These are phyloP conservation scores for Ceratocystis lukuohia DNA, from an alignment of 2,329 filamentous ascomycete genomes.

Conservation along the genomic window DNA sequence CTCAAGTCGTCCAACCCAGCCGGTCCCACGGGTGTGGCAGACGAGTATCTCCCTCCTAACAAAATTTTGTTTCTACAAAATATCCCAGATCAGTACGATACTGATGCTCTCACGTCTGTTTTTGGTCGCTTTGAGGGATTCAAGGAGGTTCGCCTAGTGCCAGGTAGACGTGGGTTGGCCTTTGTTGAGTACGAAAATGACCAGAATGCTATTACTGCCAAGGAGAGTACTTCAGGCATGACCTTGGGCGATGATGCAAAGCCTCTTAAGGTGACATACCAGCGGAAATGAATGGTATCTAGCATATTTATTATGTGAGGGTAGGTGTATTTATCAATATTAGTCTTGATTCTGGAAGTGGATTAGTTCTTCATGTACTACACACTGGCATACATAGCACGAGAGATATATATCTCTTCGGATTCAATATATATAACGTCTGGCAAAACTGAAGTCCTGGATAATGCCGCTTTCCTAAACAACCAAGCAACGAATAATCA, in stretches of 20 bases:
- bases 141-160: slow-evolving; percentile 80
- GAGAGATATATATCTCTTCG: neutral
- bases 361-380: too few relatives aligned
- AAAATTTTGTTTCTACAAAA: slow-evolving; percentile 94
- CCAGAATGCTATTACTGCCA: slow-evolving; percentile 77
- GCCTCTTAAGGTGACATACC: slow-evolving; percentile 89
- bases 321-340: neutral
- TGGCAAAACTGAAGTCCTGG: neutral
- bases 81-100: slow-evolving; percentile 71
- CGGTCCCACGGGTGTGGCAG: slow-evolving; percentile 65
- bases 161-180: slow-evolving; percentile 73
- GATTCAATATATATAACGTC: slow-evolving; percentile 5
- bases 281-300: slow-evolving; percentile 52
- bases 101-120: slow-evolving; percentile 63
- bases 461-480: neutral
- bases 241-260: slow-evolving; percentile 49
- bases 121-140: slow-evolving; percentile 90
- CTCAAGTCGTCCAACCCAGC: slow-evolving; percentile 62
- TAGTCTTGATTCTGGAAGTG: neutral
- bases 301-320: neutral
- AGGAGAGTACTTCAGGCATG: slow-evolving; percentile 85
- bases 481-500: neutral
- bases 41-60: slow-evolving; percentile 95
- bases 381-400: neutral
- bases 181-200: slow-evolving; percentile 96